Evolutionary conservation across 2,329 filamentous ascomycete species (phyloP), one percentile per base, ranked within the genome.

Genomic region (Ophiostoma tasmaniense): DNA sequence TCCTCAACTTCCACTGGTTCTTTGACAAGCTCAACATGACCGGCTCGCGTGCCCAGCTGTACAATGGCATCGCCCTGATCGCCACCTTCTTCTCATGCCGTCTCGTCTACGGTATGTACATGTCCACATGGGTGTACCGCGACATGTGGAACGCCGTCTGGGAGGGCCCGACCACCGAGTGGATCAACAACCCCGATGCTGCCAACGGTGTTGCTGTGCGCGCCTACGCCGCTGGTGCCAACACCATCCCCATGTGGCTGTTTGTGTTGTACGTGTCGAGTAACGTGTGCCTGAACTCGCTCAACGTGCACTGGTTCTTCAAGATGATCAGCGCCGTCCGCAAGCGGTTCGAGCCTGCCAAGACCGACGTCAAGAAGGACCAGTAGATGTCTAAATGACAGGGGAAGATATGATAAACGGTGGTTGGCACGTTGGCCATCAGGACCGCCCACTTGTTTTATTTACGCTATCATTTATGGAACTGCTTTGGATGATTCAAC

Each of bases 1-100:
- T 95, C 78, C 84, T 95, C 70, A 96, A 96, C 77, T 85, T 94
- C 76, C 92, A 96, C 81, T 96, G 92, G 92, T 95, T 95, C 81
- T 91, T 90, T 79, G 92, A 96, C 79, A 96, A 96, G 81, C 81
- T 94, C 70, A 85, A 87, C 75, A 88, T 92, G 83, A 95, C 92
- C 0, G 92, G 92, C 45, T 88, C 89, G 25, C 83, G 82, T 67
- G 78, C 87, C 30, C 92, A 95, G 80, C 84, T 93, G 35, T 88
- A 91, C 78, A 95, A 95, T 75, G 91, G 91, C 73, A 82, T 93
- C 71, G 75, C 86, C 69, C 85, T 95, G 3, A 85, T 94, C 67
- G 78, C 81, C 72, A 91, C 85, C 65, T 95, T 95, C 79, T 93
- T 93, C 79, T 85, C 82, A 72, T 90, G 89, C 77, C 90, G 91